phyloP scores from a whole-genome alignment of 2,329 filamentous ascomycete species.

The Fusarium brevicatenulatum region DNA sequence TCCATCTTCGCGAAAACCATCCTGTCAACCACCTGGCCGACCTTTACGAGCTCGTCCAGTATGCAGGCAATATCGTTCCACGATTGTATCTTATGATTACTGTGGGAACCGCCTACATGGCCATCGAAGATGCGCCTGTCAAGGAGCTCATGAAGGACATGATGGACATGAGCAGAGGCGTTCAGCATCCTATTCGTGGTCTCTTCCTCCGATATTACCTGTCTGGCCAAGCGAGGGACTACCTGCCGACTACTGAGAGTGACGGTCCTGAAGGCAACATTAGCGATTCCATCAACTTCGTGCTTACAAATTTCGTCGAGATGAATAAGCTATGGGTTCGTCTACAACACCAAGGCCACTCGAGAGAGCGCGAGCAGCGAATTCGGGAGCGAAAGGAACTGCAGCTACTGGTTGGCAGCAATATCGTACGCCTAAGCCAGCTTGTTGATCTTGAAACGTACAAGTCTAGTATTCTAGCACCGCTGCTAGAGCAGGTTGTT shows the following conservation, averaged over 20 bases:
- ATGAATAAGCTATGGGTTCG: slow-evolving; percentile 99
- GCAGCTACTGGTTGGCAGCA: slow-evolving; percentile 94
- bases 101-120: slow-evolving; percentile 98
- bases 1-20: slow-evolving; percentile 96
- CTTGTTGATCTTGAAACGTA: slow-evolving; percentile 95
- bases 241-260: slow-evolving; percentile 80
- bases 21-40: slow-evolving; percentile 98
- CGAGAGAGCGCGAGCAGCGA: slow-evolving; percentile 89
- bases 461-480: slow-evolving; percentile 87
- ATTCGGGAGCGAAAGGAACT: slow-evolving; percentile 95
- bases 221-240: slow-evolving; percentile 92
- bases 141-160: slow-evolving; percentile 99
- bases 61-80: slow-evolving; percentile 97
- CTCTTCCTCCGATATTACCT: slow-evolving; percentile 97
- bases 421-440: slow-evolving; percentile 93
- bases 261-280: slow-evolving; percentile 96
- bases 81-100: slow-evolving; percentile 99
- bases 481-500: slow-evolving; percentile 94
- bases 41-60: slow-evolving; percentile 96
- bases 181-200: slow-evolving; percentile 95
- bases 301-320: slow-evolving; percentile 98
- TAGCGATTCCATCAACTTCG: slow-evolving; percentile 97
- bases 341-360: slow-evolving; percentile 96
- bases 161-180: slow-evolving; percentile 99
- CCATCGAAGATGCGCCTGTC: slow-evolving; percentile 95